Conservation (phyloP, 805 yeast genomes). For the Candida parachauliodes region DNA sequence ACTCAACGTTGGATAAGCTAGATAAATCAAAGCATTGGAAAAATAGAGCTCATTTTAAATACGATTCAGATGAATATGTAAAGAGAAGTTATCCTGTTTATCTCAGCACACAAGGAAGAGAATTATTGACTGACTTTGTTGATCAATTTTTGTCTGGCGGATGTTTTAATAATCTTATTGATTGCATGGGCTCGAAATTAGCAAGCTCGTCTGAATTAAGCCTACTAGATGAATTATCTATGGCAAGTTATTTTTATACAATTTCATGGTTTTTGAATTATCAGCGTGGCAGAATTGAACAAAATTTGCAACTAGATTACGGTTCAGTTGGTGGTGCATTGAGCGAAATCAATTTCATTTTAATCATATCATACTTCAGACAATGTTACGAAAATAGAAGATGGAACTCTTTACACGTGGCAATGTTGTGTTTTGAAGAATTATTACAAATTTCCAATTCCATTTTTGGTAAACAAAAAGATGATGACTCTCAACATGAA, state of each 20-base stretch:
- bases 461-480: slow-evolving; percentile 30
- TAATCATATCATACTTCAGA: slow-evolving; percentile 46
- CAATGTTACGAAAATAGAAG: slow-evolving; percentile 40
- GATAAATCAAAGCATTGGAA: slow-evolving; percentile 71
- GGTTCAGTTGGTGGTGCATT: slow-evolving; percentile 54
- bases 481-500: slow-evolving; percentile 38
- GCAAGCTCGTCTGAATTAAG: slow-evolving; percentile 26
- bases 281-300: slow-evolving; percentile 38
- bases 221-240: slow-evolving; percentile 31
- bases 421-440: slow-evolving; percentile 64
- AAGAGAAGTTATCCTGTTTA: slow-evolving; percentile 20
- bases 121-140: slow-evolving; percentile 44
- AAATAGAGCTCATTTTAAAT: slow-evolving; percentile 33
- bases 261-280: slow-evolving; percentile 75
- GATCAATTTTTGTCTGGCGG: slow-evolving; percentile 61
- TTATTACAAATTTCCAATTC: slow-evolving; percentile 48
- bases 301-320: slow-evolving; percentile 21
- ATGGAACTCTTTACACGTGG: slow-evolving; percentile 65
- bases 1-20: slow-evolving; percentile 56
- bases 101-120: slow-evolving; percentile 23
- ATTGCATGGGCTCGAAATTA: slow-evolving; percentile 45
- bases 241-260: slow-evolving; percentile 50
- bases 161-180: slow-evolving; percentile 66
- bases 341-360: slow-evolving; percentile 56
- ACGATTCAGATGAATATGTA: slow-evolving; percentile 39